Evolutionary conservation across 1,284 basidiomycete species (phyloP).

Genomic region (Puccinia brachypodii): DNA sequence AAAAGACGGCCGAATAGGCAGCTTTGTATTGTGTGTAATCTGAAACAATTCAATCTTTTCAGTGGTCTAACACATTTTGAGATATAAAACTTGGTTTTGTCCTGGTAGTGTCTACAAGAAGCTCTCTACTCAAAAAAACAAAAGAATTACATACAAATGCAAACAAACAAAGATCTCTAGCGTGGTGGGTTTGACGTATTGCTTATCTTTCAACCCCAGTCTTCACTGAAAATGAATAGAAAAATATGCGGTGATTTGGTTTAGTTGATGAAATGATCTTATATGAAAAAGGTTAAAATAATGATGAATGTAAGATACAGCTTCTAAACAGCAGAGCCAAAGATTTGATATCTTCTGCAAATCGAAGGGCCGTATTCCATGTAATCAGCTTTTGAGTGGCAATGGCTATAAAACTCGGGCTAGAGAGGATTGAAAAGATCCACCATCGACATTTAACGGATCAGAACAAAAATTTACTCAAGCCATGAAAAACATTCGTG

Average conservation of each 20-base stretch:
- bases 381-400: conserved; percentile 95
- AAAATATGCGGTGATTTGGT: background rate
- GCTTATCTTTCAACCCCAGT: background rate
- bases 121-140: background rate
- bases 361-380: conserved; percentile 96
- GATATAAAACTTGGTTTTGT: no score
- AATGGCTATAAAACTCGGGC: conserved; percentile 97
- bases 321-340: conserved; percentile 62
- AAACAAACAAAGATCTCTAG: background rate
- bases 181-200: background rate
- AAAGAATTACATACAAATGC: no score
- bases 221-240: background rate
- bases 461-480: background rate
- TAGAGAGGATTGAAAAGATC: conserved; percentile 56
- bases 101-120: background rate
- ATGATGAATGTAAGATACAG: background rate
- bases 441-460: background rate
- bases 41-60: no score
- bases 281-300: background rate
- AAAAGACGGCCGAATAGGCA: no score
- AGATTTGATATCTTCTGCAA: conserved; percentile 89
- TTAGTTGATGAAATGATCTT: background rate
- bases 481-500: background rate
- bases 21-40: no score
- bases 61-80: no score